These are phyloP conservation scores for Nicotiana sylvestris DNA, from an alignment of 257 asterid species.

Conservation along the genomic window DNA sequence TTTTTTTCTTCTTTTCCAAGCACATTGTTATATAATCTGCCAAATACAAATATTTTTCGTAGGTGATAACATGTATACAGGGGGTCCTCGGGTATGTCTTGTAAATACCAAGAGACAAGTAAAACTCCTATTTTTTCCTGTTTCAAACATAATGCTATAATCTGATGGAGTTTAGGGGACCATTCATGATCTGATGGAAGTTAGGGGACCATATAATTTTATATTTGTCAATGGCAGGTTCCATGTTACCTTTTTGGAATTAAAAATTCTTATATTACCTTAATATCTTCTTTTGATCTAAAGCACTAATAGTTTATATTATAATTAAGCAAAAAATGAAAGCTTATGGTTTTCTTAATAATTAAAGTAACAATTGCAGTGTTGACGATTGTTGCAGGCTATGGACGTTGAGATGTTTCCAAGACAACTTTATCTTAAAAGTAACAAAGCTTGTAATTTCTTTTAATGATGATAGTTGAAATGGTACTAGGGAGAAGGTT, in stretches of 20 bases:
- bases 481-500: neutral
- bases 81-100: too few relatives aligned
- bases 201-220: neutral
- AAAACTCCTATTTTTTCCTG: too few relatives aligned
- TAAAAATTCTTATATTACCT: neutral
- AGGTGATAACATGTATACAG: too few relatives aligned
- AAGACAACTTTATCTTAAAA: neutral
- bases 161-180: slow-evolving; percentile 2
- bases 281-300: neutral
- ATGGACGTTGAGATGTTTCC: neutral
- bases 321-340: neutral
- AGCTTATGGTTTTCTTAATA: neutral
- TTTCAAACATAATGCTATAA: neutral
- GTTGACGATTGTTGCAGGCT: neutral
- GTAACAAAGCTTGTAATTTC: neutral
- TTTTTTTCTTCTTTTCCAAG: too few relatives aligned
- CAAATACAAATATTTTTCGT: too few relatives aligned
- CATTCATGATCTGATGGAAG: neutral
- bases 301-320: neutral
- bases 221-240: neutral
- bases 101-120: too few relatives aligned
- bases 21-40: too few relatives aligned
- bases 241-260: neutral
- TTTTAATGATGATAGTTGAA: neutral
- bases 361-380: neutral